Evolutionary conservation across 2,329 filamentous ascomycete genomes (phyloP), one percentile per base, ranked within the genome.

Genomic region (Trichoderma oligosporum): DNA sequence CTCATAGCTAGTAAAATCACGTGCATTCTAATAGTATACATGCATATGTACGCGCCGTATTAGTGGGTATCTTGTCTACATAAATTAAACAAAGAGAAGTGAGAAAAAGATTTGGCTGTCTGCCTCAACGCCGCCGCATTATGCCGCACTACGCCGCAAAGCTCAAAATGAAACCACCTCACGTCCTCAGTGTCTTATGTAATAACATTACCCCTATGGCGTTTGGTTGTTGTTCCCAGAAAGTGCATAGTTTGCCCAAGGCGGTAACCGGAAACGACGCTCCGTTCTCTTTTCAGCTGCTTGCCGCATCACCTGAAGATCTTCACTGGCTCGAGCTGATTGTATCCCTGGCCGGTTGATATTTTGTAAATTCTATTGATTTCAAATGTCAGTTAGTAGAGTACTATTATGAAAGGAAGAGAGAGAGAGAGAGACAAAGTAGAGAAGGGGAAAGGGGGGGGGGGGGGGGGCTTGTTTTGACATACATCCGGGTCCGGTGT

Each of bases 401-500:
- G 22, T 14, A 14, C 36, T 31, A n/a, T 14, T 49, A 9, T 35
- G 29, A 20, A 11, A 4, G 18, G 20, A 14, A 33, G 12, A 20
- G 5, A 29, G 16, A 11, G 9, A 27, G 22, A 55, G 8, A 18
- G n/a, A 36, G 20, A 24, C n/a, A 35, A 35, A 4, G 25, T 7
- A 24, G 4, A 1, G 22, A 18, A 4, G 24, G 38, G 38, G 20
- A 22, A 11, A 22, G 14, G 24, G 7, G 16, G 6, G 11, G 4
- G 4, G 12, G 11, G 33, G 3, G 18, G 22, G 33, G 7, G 27
- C 8, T 14, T 7, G 20, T 20, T 5, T 29, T 53, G 20, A 65
- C 71, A 61, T 73, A 74, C 72, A 58, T 68, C 61, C 38, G 68
- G 69, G 39, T 74, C 70, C 14, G 65, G 61, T 6, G 59, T 56